Conservation (phyloP, 1,284 basidiomycete species). For the Naganishia sp. region DNA sequence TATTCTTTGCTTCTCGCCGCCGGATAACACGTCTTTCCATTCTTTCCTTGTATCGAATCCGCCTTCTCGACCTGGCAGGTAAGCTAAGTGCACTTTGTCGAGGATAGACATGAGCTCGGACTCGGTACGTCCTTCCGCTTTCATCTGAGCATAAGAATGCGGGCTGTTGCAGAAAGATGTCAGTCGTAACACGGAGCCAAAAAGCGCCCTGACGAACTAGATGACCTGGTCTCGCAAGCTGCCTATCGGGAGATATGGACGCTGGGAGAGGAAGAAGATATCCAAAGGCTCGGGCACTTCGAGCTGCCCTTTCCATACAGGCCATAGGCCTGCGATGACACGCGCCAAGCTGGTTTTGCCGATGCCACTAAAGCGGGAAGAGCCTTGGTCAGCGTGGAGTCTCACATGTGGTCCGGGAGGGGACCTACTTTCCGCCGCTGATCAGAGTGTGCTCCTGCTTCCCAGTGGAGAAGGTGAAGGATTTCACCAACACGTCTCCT, state of each 20-base stretch:
- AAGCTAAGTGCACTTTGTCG: constrained; percentile 77
- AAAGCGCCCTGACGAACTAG: constrained; percentile 41
- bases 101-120: constrained; percentile 72
- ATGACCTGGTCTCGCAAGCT: constrained; percentile 77
- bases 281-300: constrained; percentile 56
- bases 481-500: constrained; percentile 67
- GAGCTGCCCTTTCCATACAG: constrained; percentile 58
- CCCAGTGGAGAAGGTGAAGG: constrained; percentile 69
- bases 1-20: constrained; percentile 91
- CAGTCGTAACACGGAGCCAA: constrained; percentile 25
- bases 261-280: constrained; percentile 87
- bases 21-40: constrained; percentile 89
- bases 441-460: constrained; percentile 89
- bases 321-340: constrained; percentile 86
- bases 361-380: constrained; percentile 64
- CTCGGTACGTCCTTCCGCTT: constrained; percentile 64
- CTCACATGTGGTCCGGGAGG: neutral
- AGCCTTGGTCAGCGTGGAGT: neutral
- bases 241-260: constrained; percentile 86
- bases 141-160: constrained; percentile 75
- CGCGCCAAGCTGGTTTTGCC: constrained; percentile 93
- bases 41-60: constrained; percentile 88
- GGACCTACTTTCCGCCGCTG: constrained; percentile 67
- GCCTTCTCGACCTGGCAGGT: constrained; percentile 83
- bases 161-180: constrained; percentile 64